Percentiles rank a stretch among this genome's conserved stretches.
These are phyloP conservation scores for Heliamphora ciliata DNA, from an alignment of 179 eudicot species.

Conservation along the genomic window DNA sequence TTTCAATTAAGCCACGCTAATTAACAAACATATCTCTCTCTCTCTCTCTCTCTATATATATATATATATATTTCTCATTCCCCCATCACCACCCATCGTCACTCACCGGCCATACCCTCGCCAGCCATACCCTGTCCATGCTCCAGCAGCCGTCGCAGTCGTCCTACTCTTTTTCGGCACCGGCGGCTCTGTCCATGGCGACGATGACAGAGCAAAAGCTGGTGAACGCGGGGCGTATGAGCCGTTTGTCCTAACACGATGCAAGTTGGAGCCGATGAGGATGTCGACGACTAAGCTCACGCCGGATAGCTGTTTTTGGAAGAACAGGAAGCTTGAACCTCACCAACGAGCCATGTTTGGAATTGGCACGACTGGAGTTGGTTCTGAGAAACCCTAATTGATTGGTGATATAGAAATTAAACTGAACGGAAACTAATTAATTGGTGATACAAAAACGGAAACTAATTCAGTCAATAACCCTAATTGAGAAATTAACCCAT, in stretches of 20 bases:
- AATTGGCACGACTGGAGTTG: conserved; percentile 54
- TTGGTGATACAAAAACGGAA: too few species aligned
- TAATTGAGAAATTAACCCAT: too few species aligned
- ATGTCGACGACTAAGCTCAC: conserved; percentile 58
- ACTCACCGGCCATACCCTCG: too few species aligned
- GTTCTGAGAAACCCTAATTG: conserved; percentile 30
- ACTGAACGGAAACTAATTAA: too few species aligned
- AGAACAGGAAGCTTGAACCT: conserved; percentile 61
- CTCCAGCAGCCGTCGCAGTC: conserved; percentile 45
- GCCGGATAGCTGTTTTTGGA: conserved; percentile 52
- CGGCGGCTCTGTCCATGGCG: conserved; percentile 45
- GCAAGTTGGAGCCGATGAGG: conserved; percentile 90
- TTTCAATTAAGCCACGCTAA: too few species aligned
- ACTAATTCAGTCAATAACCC: too few species aligned
- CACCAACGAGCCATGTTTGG: conserved; percentile 51
- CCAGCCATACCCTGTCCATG: too few species aligned
- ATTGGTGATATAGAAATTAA: too few species aligned
- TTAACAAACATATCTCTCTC: too few species aligned
- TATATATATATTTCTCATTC: too few species aligned
- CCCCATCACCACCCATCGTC: too few species aligned
- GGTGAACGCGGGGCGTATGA: conserved; percentile 57
- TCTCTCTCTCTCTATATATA: too few species aligned
- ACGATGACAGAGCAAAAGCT: conserved; percentile 58
- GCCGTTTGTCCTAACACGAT: conserved; percentile 72
- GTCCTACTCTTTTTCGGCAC: conserved; percentile 46